Evolutionary conservation across 768 basidiomycete genomes (phyloP).

Genomic region (Calvatia gigantea): DNA sequence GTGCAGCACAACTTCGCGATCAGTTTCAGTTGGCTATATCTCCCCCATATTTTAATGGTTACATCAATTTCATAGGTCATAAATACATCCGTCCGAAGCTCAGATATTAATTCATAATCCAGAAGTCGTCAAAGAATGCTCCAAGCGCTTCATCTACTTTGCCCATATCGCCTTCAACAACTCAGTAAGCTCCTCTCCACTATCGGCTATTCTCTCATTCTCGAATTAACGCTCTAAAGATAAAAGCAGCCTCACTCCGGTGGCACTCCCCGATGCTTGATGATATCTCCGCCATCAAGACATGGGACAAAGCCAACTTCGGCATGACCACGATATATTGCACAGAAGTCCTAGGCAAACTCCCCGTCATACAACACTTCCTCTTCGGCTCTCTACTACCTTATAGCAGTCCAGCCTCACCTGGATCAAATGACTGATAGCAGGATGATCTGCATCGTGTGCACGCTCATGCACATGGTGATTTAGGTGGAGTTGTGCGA

Average conservation of each 20-base stretch:
- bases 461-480: slow-evolving; percentile 41
- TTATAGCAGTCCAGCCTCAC: slow-evolving; percentile 58
- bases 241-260: slow-evolving; percentile 90
- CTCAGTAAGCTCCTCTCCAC: slow-evolving; percentile 51
- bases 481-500: slow-evolving; percentile 44
- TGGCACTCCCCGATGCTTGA: slow-evolving; percentile 99
- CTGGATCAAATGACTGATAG: slow-evolving; percentile 15
- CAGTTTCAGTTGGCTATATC: slow-evolving; percentile 5
- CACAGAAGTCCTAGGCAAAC: slow-evolving; percentile 91
- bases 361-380: slow-evolving; percentile 96
- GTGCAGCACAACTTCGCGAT: slow-evolving; percentile 75
- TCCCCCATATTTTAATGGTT: background rate
- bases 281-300: slow-evolving; percentile 92
- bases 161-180: slow-evolving; percentile 96
- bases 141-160: slow-evolving; percentile 94
- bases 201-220: background rate
- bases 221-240: slow-evolving; percentile 40
- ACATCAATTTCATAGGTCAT: slow-evolving; percentile 51
- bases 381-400: slow-evolving; percentile 81
- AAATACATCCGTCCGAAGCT: slow-evolving; percentile 89
- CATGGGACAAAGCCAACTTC: slow-evolving; percentile 94
- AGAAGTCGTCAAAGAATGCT: slow-evolving; percentile 90
- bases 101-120: slow-evolving; percentile 88
- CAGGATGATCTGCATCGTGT: slow-evolving; percentile 35
- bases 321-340: slow-evolving; percentile 99